Percentiles rank a stretch among this genome's conserved stretches.
Conservation (phyloP, 129 eudicot genomes). For the Pulicaria dysenterica region DNA sequence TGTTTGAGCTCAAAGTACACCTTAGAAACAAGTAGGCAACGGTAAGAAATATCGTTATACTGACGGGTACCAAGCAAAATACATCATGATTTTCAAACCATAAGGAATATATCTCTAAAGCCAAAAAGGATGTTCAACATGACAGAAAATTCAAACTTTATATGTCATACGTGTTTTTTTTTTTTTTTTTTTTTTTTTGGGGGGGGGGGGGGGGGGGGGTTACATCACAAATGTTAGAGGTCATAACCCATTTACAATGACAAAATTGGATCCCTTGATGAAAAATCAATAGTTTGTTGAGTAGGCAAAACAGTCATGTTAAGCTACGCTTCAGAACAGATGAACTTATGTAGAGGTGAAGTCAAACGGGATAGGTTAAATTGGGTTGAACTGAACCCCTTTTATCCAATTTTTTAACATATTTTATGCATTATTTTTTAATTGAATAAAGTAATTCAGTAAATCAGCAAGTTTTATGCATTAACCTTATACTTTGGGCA, state of each 20-base stretch:
- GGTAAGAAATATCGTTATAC: not conserved
- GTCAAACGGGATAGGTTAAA: not conserved
- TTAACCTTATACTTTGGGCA: not conserved
- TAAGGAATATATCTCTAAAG: not conserved
- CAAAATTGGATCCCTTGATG: not conserved
- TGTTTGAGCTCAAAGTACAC: constrained; percentile 92
- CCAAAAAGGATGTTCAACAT: constrained; percentile 11
- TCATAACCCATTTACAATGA: not conserved
- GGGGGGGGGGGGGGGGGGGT: too few relatives aligned
- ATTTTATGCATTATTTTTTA: not conserved
- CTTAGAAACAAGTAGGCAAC: constrained; percentile 37
- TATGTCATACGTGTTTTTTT: not conserved
- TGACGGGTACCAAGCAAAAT: constrained; percentile 3
- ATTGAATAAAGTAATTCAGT: not conserved
- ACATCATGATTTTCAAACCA: not conserved
- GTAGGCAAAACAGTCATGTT: not conserved
- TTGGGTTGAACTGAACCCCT: not conserved
- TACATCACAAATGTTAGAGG: not conserved
- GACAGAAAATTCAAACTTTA: constrained; percentile 12
- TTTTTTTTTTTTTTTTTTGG: too few relatives aligned
- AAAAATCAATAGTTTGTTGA: not conserved
- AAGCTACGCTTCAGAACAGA: not conserved
- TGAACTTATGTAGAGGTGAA: not conserved
- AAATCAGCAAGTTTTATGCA: not conserved
- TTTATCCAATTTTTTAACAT: not conserved